These are phyloP conservation scores for Saitozyma sp. DNA, from an alignment of 768 basidiomycete genomes.

Conservation along the genomic window DNA sequence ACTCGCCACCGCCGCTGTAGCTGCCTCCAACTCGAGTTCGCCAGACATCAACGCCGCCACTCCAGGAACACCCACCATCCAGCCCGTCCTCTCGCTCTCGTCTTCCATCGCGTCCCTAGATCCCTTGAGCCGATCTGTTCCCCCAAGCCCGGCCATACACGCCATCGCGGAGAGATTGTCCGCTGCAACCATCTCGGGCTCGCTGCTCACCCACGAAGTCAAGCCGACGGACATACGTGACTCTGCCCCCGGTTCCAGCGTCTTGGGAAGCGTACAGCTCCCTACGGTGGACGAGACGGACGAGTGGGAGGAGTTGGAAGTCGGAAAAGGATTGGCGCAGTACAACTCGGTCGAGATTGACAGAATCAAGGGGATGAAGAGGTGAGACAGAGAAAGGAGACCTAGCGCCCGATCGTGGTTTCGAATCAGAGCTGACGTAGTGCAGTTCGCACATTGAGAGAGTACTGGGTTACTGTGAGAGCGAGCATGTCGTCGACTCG, in stretches of 20 bases:
- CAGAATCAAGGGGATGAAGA: constrained; percentile 83
- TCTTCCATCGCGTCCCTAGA: constrained; percentile 59
- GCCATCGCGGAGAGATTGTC: constrained; percentile 21
- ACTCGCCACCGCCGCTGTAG: not conserved
- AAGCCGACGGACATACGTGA: too few species aligned
- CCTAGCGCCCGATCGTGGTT: not conserved
- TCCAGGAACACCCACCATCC: constrained; percentile 61
- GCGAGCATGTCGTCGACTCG: constrained; percentile 95
- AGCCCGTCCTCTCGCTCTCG: constrained; percentile 56
- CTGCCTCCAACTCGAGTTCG: not conserved
- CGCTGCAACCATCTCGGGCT: not conserved
- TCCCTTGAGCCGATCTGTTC: constrained; percentile 55
- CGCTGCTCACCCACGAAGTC: too few species aligned
- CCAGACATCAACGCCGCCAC: not conserved
- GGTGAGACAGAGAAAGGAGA: constrained; percentile 59
- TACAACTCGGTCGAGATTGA: constrained; percentile 92
- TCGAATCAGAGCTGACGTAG: constrained; percentile 8
- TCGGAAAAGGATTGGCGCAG: constrained; percentile 90
- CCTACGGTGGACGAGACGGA: constrained; percentile 45
- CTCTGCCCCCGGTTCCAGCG: too few species aligned
- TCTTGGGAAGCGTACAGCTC: not conserved
- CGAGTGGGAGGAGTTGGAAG: constrained; percentile 76
- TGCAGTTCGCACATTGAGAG: constrained; percentile 74
- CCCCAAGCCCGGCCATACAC: constrained; percentile 42
- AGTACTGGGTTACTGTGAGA: constrained; percentile 87